These are phyloP conservation scores for Myxozyma udenii DNA, from an alignment of 805 yeast genomes.

Conservation along the genomic window DNA sequence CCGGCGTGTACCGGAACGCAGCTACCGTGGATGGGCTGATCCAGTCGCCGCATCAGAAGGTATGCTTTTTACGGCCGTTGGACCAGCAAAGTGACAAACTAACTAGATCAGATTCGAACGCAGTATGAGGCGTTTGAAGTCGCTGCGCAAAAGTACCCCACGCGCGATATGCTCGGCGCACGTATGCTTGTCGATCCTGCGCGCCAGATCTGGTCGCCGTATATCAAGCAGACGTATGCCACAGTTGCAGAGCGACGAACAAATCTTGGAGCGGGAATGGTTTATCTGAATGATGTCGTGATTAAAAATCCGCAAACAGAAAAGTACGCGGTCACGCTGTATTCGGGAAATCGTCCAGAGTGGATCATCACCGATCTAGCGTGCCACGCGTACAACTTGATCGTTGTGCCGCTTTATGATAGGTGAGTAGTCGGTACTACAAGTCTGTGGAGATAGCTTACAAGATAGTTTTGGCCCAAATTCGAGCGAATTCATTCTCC, in stretches of 20 bases:
- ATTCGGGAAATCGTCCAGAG: constrained; percentile 58
- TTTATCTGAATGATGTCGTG: constrained; percentile 40
- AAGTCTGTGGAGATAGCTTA: not conserved
- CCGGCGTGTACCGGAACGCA: constrained; percentile 52
- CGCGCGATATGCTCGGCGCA: constrained; percentile 42
- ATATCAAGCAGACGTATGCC: constrained; percentile 46
- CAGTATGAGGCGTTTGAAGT: constrained; percentile 39
- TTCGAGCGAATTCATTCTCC: constrained; percentile 61
- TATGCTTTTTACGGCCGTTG: not conserved
- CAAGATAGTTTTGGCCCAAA: constrained; percentile 51
- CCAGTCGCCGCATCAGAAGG: constrained; percentile 37
- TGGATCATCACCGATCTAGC: constrained; percentile 73
- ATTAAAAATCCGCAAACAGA: constrained; percentile 32
- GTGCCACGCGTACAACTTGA: constrained; percentile 54
- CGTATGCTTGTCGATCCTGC: constrained; percentile 39
- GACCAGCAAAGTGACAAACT: not conserved
- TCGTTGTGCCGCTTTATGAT: constrained; percentile 56
- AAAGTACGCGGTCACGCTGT: constrained; percentile 53
- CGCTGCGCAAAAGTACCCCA: constrained; percentile 34
- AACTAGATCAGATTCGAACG: constrained; percentile 38
- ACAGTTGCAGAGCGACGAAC: constrained; percentile 46
- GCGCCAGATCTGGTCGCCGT: constrained; percentile 44
- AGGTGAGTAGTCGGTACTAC: constrained; percentile 5
- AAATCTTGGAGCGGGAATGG: constrained; percentile 55
- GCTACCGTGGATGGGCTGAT: constrained; percentile 37